A percentile compares a stretch with the other conserved stretches of the same genome.
phyloP scores from a whole-genome alignment of 2,329 filamentous ascomycete genomes.

The Penicillium psychrosexuale region DNA sequence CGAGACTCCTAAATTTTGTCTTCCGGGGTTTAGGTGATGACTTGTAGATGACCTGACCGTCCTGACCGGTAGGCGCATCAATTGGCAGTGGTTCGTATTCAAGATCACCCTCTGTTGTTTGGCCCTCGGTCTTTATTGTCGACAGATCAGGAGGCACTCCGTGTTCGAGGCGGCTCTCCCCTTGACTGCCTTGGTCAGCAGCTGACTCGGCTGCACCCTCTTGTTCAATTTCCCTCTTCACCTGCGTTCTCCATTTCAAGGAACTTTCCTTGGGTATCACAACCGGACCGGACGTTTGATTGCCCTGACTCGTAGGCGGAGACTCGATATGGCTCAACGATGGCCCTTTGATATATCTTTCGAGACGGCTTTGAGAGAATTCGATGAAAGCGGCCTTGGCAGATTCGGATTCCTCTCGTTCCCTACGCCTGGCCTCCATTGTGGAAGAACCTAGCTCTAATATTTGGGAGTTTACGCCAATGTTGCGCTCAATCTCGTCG shows the following conservation, averaged over 20 bases:
- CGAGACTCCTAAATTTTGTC: neutral
- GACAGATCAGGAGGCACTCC: too few species aligned
- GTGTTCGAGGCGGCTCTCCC: neutral
- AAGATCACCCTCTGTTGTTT: neutral
- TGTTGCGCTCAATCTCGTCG: neutral
- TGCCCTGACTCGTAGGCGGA: neutral
- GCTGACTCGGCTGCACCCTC: neutral
- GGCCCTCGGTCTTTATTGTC: neutral
- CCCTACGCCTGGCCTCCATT: neutral
- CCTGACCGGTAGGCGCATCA: neutral
- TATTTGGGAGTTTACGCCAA: neutral
- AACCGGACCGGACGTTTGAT: neutral
- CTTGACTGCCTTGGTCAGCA: neutral
- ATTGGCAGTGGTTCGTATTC: neutral
- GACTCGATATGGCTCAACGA: neutral
- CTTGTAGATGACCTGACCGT: too few species aligned
- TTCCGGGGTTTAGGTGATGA: neutral
- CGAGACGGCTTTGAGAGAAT: neutral
- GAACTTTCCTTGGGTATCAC: neutral
- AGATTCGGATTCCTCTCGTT: neutral
- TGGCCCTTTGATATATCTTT: neutral
- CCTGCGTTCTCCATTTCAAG: too few species aligned
- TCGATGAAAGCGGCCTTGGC: neutral
- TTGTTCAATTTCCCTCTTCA: neutral
- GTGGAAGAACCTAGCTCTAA: neutral